Evolutionary conservation across 1,284 basidiomycete species (phyloP).

Genomic region (Marasmius fiardii): DNA sequence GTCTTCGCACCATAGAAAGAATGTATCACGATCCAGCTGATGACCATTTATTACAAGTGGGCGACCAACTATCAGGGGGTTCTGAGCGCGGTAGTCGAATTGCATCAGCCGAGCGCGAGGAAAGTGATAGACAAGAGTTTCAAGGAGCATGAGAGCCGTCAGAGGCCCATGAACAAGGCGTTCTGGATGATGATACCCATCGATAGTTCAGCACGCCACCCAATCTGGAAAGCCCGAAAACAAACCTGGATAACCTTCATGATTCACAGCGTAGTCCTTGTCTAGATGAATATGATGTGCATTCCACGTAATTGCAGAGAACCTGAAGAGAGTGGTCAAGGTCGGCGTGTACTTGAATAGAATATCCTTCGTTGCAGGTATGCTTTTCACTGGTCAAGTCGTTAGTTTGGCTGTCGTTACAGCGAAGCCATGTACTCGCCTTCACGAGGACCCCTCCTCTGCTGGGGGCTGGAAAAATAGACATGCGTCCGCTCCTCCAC

Average conservation of each 20-base stretch:
- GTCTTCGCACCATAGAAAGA: conserved; percentile 52
- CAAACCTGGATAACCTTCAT: conserved; percentile 74
- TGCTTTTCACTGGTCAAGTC: conserved; percentile 37
- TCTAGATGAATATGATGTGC: conserved; percentile 75
- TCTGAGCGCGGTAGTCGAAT: conserved; percentile 75
- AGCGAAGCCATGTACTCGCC: conserved; percentile 29
- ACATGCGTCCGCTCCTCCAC: conserved; percentile 75
- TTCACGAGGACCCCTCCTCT: conserved; percentile 28
- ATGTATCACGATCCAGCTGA: conserved; percentile 36
- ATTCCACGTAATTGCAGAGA: conserved; percentile 82
- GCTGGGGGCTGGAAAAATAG: conserved; percentile 44
- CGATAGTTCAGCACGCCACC: not conserved
- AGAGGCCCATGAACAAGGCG: conserved; percentile 81
- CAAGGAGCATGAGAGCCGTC: conserved; percentile 75
- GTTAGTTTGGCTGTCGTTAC: not conserved
- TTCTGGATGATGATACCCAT: conserved; percentile 36
- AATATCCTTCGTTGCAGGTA: conserved; percentile 53
- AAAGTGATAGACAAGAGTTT: conserved; percentile 48
- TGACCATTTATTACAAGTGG: conserved; percentile 51
- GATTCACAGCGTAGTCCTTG: conserved; percentile 60
- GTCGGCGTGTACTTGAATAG: conserved; percentile 65
- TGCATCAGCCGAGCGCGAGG: conserved; percentile 40
- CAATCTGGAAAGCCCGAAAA: conserved; percentile 2
- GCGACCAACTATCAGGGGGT: conserved; percentile 68
- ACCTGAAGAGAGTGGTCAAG: conserved; percentile 75